phyloP scores from a whole-genome alignment of 2,329 filamentous ascomycete species.

The Hymenoscyphus salicellus region DNA sequence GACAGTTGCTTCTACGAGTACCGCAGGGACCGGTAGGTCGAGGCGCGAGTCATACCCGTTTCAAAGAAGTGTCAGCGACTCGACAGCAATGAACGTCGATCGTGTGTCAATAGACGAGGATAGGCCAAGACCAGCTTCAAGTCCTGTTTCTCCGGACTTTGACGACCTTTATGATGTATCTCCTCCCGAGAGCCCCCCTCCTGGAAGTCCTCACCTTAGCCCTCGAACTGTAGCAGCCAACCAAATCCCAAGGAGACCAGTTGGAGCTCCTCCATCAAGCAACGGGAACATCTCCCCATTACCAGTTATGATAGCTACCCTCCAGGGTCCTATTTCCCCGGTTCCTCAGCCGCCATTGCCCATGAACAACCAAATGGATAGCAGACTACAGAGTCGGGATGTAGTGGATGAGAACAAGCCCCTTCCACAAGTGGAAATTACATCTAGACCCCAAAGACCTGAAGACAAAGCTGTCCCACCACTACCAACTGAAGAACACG shows the following conservation, averaged over 20 bases:
- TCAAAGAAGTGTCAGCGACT: constrained; percentile 40
- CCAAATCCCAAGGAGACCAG: constrained; percentile 27
- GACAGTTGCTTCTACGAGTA: constrained; percentile 27
- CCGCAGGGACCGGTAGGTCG: constrained; percentile 17
- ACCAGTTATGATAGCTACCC: constrained; percentile 23
- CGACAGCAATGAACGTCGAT: constrained; percentile 32
- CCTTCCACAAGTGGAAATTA: background rate
- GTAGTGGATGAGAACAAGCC: constrained; percentile 3
- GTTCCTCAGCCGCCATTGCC: constrained; percentile 24
- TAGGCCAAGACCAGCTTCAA: constrained; percentile 36
- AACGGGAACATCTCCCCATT: constrained; percentile 6
- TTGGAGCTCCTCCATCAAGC: constrained; percentile 20
- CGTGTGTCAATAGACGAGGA: constrained; percentile 30
- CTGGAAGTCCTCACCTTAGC: constrained; percentile 25
- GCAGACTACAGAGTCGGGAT: constrained; percentile 21
- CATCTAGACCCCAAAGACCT: background rate
- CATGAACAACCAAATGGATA: constrained; percentile 14
- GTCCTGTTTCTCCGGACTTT: constrained; percentile 27
- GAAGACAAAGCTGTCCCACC: constrained; percentile 23
- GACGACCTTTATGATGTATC: constrained; percentile 38
- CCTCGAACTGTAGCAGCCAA: constrained; percentile 13
- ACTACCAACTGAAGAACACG: constrained; percentile 25
- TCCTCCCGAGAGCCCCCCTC: constrained; percentile 33
- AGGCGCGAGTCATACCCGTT: constrained; percentile 31
- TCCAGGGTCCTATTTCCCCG: constrained; percentile 27